phyloP scores from a whole-genome alignment of 2,329 filamentous ascomycete genomes.

The Tolypocladium pustulatum region DNA sequence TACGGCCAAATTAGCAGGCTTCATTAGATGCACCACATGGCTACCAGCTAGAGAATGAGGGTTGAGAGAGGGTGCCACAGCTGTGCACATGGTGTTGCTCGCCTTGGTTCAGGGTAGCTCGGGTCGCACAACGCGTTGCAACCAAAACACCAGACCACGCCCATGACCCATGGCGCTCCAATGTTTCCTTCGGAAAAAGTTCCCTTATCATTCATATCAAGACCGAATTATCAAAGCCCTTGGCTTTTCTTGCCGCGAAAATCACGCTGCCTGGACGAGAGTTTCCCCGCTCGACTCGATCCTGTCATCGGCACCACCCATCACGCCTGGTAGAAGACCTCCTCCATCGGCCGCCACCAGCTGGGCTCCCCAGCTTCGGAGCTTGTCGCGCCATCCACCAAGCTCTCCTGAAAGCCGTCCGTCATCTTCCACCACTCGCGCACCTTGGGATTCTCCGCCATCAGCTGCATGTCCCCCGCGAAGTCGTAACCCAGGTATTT shows the following conservation, averaged over 20 bases:
- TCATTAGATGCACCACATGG: no score
- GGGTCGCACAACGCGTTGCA: no score
- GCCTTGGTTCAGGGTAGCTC: neutral
- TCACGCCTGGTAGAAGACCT: conserved; percentile 55
- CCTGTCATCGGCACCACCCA: neutral
- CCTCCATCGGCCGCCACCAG: conserved; percentile 61
- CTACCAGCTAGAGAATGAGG: no score
- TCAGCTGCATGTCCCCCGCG: conserved; percentile 63
- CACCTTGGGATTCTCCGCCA: conserved; percentile 63
- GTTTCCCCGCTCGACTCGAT: neutral
- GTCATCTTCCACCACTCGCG: conserved; percentile 76
- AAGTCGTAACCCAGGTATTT: conserved; percentile 70
- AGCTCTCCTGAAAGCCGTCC: conserved; percentile 59
- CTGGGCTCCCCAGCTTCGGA: conserved; percentile 48
- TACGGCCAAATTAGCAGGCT: no score
- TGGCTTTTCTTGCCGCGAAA: neutral
- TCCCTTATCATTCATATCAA: neutral
- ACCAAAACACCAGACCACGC: neutral
- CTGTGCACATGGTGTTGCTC: no score
- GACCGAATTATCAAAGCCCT: neutral
- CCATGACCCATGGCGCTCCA: neutral
- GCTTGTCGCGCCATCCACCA: conserved; percentile 48
- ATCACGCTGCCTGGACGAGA: neutral
- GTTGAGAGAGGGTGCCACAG: no score
- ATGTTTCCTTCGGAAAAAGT: neutral